These are phyloP conservation scores for Epichloe scottii DNA, from an alignment of 2,329 filamentous ascomycete species.

Conservation along the genomic window DNA sequence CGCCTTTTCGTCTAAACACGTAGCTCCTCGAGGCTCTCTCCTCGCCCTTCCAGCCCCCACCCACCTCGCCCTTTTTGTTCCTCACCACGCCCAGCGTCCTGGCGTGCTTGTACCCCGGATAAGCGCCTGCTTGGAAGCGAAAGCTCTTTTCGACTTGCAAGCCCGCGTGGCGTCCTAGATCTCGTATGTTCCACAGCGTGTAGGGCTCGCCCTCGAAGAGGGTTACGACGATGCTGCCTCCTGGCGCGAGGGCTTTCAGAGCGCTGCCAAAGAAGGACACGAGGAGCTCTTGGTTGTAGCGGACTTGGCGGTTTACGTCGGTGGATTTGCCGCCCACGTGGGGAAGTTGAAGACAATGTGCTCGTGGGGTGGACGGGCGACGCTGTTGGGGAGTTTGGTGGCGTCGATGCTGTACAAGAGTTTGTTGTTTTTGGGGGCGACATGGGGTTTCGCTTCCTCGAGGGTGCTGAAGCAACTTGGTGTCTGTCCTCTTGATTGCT, in stretches of 20 bases:
- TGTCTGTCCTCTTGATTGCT: neutral
- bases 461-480: neutral
- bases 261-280: slow-evolving; percentile 53
- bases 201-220: slow-evolving; percentile 93
- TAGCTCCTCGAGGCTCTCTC: slow-evolving; percentile 41
- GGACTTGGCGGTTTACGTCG: slow-evolving; percentile 88
- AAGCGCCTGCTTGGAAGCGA: slow-evolving; percentile 50
- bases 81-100: slow-evolving; percentile 56
- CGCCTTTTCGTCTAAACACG: slow-evolving; percentile 48
- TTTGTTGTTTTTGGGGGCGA: slow-evolving; percentile 12
- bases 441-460: neutral
- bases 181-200: slow-evolving; percentile 86
- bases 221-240: slow-evolving; percentile 62
- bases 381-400: slow-evolving; percentile 37
- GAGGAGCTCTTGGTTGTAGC: slow-evolving; percentile 74
- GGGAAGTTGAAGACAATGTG: slow-evolving; percentile 88
- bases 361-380: slow-evolving; percentile 47
- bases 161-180: slow-evolving; percentile 68
- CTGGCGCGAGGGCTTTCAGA: slow-evolving; percentile 24
- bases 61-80: slow-evolving; percentile 31
- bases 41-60: slow-evolving; percentile 30
- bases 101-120: slow-evolving; percentile 64
- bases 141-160: slow-evolving; percentile 60
- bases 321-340: slow-evolving; percentile 87
- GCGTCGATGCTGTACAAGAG: slow-evolving; percentile 6